Base-by-base conservation (phyloP, 2,329 filamentous ascomycete species). In the Xylaria sp. region DNA sequence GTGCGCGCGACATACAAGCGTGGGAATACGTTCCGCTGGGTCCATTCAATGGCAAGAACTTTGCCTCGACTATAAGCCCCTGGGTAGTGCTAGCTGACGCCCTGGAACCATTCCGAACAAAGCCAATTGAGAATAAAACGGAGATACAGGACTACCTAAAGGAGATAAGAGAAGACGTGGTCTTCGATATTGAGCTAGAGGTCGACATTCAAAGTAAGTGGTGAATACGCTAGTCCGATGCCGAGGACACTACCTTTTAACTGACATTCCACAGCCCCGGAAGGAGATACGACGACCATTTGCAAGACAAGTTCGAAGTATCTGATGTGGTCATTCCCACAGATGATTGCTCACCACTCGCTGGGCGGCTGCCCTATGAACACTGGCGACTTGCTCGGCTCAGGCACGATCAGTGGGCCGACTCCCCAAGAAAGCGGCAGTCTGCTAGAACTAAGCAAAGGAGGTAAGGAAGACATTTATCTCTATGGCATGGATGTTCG, bases 21-120 rank as follows among this genome's bases (percentile, higher is more conserved):
- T 96, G 92, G 92, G 93, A 97, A 80, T 94, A 94, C 74, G 86
- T 94, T 9, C 93, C 93, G 0, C 82, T 95, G 8, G 93, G 93
- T 0, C 93, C 93, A 0, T 95, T 96, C 82, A 94, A 93, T 70
- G 86, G 89, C 28, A 96, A 97, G 86, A 95, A 94, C 79, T 95
- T 96, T 76, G 91, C 87, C 3, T 93, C 92, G 0, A 92, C 88
- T 0, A 91, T 96, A 73, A 92, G 89, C 69, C 88, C 92, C 0
- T 96, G 93, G 93, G 88, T 96, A 1, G 91, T 96, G 3, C 83
- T 93, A 13, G 86, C 90, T 39, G 92, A 94, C 77, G 92, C 93
- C 0, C 82, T 96, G 39, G 91, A 92, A 78, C 90, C 81, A 15
- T 83, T 82, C 65, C 74, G 78, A n/a, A 74, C 77, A 4, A 76